Evolutionary conservation across 2,329 filamentous ascomycete genomes (phyloP).

Genomic region (Coniochaeta pulveracea): DNA sequence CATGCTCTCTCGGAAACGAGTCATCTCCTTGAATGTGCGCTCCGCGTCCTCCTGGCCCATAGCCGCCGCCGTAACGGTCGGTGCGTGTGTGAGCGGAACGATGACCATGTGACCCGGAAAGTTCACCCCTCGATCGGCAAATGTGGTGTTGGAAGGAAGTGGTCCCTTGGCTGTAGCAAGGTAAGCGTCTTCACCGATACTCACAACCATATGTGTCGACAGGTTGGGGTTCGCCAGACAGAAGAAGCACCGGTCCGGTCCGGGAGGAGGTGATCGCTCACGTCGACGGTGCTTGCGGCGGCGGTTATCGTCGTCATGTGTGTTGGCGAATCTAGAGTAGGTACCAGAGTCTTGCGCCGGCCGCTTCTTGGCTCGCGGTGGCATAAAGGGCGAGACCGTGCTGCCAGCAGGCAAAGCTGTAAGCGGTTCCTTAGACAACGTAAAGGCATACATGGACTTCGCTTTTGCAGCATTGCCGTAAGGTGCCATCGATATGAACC

Average conservation of each 20-base stretch:
- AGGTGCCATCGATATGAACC: slow-evolving; percentile 81
- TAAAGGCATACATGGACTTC: slow-evolving; percentile 73
- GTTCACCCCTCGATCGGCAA: slow-evolving; percentile 48
- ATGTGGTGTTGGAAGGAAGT: slow-evolving; percentile 60
- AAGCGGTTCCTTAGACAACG: slow-evolving; percentile 52
- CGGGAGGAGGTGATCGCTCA: slow-evolving; percentile 45
- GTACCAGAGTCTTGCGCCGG: slow-evolving; percentile 30
- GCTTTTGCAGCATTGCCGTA: slow-evolving; percentile 67
- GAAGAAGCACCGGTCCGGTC: slow-evolving; percentile 83
- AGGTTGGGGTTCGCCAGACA: slow-evolving; percentile 81
- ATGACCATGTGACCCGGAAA: slow-evolving; percentile 87
- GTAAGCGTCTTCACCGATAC: slow-evolving; percentile 79
- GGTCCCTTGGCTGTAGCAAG: slow-evolving; percentile 89
- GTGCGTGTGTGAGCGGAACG: slow-evolving; percentile 73
- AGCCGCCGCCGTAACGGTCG: slow-evolving; percentile 49
- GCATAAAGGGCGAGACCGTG: slow-evolving; percentile 63
- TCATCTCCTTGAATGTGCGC: slow-evolving; percentile 70
- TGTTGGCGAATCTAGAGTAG: slow-evolving; percentile 43
- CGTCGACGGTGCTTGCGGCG: slow-evolving; percentile 22
- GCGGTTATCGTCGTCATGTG: slow-evolving; percentile 31
- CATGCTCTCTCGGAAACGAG: slow-evolving; percentile 62
- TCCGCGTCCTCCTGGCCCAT: slow-evolving; percentile 50
- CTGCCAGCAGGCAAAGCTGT: slow-evolving; percentile 55
- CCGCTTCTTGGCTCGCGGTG: slow-evolving; percentile 43
- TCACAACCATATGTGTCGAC: slow-evolving; percentile 78